These are phyloP conservation scores for Backusella liffmaniae DNA, from an alignment of 192 early-diverging fungal genomes.

Conservation along the genomic window DNA sequence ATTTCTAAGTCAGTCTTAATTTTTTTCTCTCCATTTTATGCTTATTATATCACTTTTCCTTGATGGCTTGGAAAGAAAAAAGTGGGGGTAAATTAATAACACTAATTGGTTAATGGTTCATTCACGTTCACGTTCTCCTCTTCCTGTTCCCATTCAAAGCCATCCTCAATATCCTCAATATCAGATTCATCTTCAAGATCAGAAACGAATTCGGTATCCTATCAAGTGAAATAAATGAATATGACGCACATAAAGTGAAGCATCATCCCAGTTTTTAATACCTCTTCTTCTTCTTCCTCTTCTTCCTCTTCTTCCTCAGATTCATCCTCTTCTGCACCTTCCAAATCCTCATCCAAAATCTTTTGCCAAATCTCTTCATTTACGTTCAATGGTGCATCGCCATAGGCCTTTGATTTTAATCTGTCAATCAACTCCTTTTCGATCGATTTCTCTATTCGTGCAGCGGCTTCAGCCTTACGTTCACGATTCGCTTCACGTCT, in stretches of 20 bases:
- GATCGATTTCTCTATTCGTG: conserved; percentile 86
- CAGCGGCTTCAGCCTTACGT: conserved; percentile 87
- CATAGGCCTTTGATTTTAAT: conserved; percentile 92
- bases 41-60: neutral
- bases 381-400: conserved; percentile 95
- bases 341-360: conserved; percentile 76
- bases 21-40: neutral
- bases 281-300: conserved; percentile 54
- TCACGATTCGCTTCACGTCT: conserved; percentile 83
- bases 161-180: conserved; percentile 38
- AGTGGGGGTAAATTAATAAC: neutral
- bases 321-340: conserved; percentile 67
- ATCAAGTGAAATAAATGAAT: conserved; percentile 36
- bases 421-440: conserved; percentile 95
- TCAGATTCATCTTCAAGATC: conserved; percentile 64
- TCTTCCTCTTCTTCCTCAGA: conserved; percentile 74
- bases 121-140: conserved; percentile 61
- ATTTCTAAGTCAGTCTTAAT: neutral
- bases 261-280: conserved; percentile 42
- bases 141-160: conserved; percentile 28
- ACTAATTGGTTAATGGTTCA: conserved; percentile 9
- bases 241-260: conserved; percentile 24
- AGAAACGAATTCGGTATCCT: conserved; percentile 57
- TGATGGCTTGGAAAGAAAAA: neutral
- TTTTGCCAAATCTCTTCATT: conserved; percentile 86